Evolutionary conservation across 2,329 filamentous ascomycete genomes (phyloP).

Genomic region (Ophiocordyceps camponoti-rufipedis): DNA sequence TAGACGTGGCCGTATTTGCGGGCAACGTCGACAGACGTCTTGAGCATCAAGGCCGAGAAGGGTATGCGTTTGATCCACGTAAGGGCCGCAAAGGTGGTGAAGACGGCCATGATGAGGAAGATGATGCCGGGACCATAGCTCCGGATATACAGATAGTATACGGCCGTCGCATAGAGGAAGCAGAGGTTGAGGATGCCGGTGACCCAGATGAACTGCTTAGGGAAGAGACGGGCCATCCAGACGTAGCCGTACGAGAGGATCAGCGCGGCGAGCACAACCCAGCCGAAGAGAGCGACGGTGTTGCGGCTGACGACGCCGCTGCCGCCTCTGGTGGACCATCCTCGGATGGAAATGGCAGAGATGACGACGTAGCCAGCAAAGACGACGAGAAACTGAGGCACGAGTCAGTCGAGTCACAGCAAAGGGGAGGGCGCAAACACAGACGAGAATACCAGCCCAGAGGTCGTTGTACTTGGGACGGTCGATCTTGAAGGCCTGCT

Average conservation of each 20-base stretch:
- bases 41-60: conserved; percentile 79
- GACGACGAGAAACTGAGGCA: conserved; percentile 46
- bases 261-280: conserved; percentile 56
- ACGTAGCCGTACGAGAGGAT: conserved; percentile 65
- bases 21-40: conserved; percentile 69
- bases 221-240: conserved; percentile 54
- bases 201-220: conserved; percentile 84
- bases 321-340: conserved; percentile 43
- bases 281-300: conserved; percentile 70
- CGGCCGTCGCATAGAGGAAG: conserved; percentile 67
- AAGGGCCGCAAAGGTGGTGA: conserved; percentile 36
- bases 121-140: conserved; percentile 71
- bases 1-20: conserved; percentile 76
- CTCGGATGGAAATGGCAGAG: conserved; percentile 56
- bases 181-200: conserved; percentile 78
- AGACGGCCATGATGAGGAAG: conserved; percentile 50
- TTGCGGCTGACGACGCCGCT: conserved; percentile 59
- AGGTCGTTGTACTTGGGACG: conserved; percentile 79
- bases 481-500: conserved; percentile 66
- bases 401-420: background rate
- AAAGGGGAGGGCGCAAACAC: conserved; percentile 6
- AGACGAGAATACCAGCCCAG: conserved; percentile 68
- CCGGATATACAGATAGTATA: conserved; percentile 62
- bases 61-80: conserved; percentile 83
- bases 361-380: conserved; percentile 60